phyloP scores from a whole-genome alignment of 1,284 basidiomycete genomes.

The Anthracocystis panici-leucophaei region DNA sequence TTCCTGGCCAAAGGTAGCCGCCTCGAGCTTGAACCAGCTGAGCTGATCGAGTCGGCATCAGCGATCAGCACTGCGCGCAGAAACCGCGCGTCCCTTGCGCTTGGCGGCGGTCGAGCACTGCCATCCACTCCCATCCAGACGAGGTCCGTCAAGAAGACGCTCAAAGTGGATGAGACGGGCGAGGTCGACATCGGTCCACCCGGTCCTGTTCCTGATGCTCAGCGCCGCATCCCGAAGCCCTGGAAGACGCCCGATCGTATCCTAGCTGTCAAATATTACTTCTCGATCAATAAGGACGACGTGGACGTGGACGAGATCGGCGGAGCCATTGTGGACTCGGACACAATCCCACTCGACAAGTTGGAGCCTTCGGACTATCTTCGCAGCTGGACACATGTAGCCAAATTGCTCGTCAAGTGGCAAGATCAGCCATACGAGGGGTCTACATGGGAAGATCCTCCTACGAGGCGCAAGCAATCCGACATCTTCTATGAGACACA shows the following conservation, averaged over 20 bases:
- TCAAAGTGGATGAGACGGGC: slow-evolving; percentile 45
- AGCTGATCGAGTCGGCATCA: slow-evolving; percentile 33
- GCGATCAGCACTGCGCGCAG: slow-evolving; percentile 20
- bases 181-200: slow-evolving; percentile 51
- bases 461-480: slow-evolving; percentile 75
- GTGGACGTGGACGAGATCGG: slow-evolving; percentile 34
- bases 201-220: slow-evolving; percentile 50
- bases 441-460: slow-evolving; percentile 87
- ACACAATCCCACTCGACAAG: slow-evolving; percentile 22
- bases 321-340: slow-evolving; percentile 36
- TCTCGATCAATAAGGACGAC: slow-evolving; percentile 27
- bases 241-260: slow-evolving; percentile 59
- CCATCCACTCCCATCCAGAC: slow-evolving; percentile 15
- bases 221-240: slow-evolving; percentile 47
- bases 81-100: slow-evolving; percentile 28
- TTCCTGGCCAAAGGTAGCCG: slow-evolving; percentile 49
- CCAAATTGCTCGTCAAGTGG: slow-evolving; percentile 78
- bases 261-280: slow-evolving; percentile 47
- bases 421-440: slow-evolving; percentile 88
- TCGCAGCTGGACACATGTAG: slow-evolving; percentile 38
- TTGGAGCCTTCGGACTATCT: slow-evolving; percentile 33
- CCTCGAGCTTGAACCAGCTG: slow-evolving; percentile 53
- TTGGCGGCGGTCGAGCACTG: slow-evolving; percentile 25
- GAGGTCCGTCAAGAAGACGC: slow-evolving; percentile 36
- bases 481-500: slow-evolving; percentile 77